A percentile compares a stretch with the other conserved stretches of the same genome.
Evolutionary conservation across 805 yeast genomes (phyloP).

Genomic region (Monosporozyma solicola): DNA sequence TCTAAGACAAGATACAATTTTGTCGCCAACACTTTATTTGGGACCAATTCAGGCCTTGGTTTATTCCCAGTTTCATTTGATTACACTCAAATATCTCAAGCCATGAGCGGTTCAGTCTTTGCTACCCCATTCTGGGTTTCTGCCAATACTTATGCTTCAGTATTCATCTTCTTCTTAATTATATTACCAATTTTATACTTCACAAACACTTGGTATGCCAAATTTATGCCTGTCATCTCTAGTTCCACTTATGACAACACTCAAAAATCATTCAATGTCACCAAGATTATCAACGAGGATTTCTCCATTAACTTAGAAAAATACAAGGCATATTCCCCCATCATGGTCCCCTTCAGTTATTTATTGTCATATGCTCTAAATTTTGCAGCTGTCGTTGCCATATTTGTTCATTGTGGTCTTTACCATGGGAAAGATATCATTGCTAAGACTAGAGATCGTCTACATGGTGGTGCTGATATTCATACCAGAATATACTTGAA

Average conservation of each 20-base stretch:
- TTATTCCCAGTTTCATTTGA: constrained; percentile 47
- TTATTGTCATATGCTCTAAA: constrained; percentile 47
- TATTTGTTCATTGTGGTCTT: constrained; percentile 46
- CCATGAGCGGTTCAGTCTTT: constrained; percentile 47
- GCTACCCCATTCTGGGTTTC: constrained; percentile 42
- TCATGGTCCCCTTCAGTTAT: constrained; percentile 50
- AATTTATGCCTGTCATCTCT: constrained; percentile 50
- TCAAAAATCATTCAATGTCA: constrained; percentile 39
- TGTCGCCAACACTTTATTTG: constrained; percentile 53
- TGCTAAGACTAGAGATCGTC: constrained; percentile 31
- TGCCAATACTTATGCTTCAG: constrained; percentile 35
- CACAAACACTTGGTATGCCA: constrained; percentile 49
- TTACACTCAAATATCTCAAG: constrained; percentile 47
- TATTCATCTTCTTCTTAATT: constrained; percentile 43
- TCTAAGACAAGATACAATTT: constrained; percentile 38
- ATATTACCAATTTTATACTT: constrained; percentile 42
- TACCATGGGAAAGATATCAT: constrained; percentile 51
- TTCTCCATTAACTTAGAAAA: constrained; percentile 36
- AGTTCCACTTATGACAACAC: constrained; percentile 42
- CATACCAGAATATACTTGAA: constrained; percentile 44
- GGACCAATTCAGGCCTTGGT: constrained; percentile 49
- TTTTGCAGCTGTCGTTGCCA: constrained; percentile 56
- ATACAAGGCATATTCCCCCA: constrained; percentile 48
- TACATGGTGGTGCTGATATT: constrained; percentile 37
- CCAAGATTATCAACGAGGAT: constrained; percentile 37